Percentiles rank a stretch among this genome's conserved stretches.
These are phyloP conservation scores for Lasiosphaeria ovina DNA, from an alignment of 495 filamentous ascomycete genomes.

Conservation along the genomic window DNA sequence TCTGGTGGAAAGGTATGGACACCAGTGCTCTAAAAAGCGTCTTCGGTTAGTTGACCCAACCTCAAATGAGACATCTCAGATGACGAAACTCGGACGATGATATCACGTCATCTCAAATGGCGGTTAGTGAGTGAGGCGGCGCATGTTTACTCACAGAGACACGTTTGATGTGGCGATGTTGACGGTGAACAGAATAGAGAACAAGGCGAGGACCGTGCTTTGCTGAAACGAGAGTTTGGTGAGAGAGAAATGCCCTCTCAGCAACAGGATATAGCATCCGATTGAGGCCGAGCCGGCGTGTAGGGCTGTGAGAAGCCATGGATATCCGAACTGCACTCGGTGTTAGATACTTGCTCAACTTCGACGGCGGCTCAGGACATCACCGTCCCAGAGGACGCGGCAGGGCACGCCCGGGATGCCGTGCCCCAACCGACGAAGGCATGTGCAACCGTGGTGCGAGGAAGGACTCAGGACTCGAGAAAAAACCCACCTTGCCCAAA, in stretches of 20 bases:
- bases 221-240: slow-evolving; percentile 46
- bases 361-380: not conserved
- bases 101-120: not conserved
- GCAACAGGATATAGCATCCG: slow-evolving; percentile 49
- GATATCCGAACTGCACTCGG: slow-evolving; percentile 47
- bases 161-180: slow-evolving; percentile 60
- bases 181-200: slow-evolving; percentile 57
- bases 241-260: slow-evolving; percentile 45
- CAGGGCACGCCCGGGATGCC: not conserved
- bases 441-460: not conserved
- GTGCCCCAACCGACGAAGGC: not conserved
- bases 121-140: not conserved
- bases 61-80: not conserved
- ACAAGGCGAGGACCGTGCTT: slow-evolving; percentile 45
- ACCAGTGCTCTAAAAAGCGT: slow-evolving; percentile 45
- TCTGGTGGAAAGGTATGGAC: slow-evolving; percentile 59
- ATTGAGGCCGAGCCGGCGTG: slow-evolving; percentile 50
- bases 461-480: no score
- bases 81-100: no score
- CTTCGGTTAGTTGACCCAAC: no score
- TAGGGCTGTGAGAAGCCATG: slow-evolving; percentile 56
- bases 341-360: not conserved
- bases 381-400: not conserved
- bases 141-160: slow-evolving; percentile 39
- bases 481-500: slow-evolving; percentile 44